Conservation (phyloP, 192 early-diverging fungal species). For the Backusella australiensis region DNA sequence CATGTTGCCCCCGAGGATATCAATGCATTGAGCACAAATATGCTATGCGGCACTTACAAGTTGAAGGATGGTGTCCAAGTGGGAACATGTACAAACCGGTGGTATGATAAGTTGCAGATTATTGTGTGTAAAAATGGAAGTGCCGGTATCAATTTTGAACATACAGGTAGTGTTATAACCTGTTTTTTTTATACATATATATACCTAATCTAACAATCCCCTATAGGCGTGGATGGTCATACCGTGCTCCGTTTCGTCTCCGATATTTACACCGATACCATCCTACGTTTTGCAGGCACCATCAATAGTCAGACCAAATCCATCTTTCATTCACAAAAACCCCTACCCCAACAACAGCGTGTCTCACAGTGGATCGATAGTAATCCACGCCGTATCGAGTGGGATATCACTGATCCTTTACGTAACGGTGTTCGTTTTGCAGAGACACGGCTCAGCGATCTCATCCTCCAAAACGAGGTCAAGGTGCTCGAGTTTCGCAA, state of each 20-base stretch:
- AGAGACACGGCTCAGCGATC: conserved; percentile 42
- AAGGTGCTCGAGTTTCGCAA: conserved; percentile 59
- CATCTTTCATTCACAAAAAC: conserved; percentile 33
- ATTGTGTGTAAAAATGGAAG: conserved; percentile 76
- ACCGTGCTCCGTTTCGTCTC: conserved; percentile 46
- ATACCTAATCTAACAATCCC: not conserved
- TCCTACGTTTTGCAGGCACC: conserved; percentile 42
- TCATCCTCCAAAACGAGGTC: conserved; percentile 54
- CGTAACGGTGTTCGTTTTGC: conserved; percentile 41
- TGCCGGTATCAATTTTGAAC: conserved; percentile 88
- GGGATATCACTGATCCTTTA: conserved; percentile 35
- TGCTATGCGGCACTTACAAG: conserved; percentile 46
- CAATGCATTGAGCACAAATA: conserved; percentile 40
- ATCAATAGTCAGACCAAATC: conserved; percentile 43
- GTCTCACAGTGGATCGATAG: conserved; percentile 14
- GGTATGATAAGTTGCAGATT: conserved; percentile 81
- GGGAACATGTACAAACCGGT: conserved; percentile 67
- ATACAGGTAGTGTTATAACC: conserved; percentile 45
- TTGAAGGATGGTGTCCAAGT: conserved; percentile 39
- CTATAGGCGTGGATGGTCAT: conserved; percentile 45
- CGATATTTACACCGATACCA: conserved; percentile 49
- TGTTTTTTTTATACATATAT: not conserved
- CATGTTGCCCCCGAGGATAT: conserved; percentile 45
- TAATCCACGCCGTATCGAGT: conserved; percentile 42
- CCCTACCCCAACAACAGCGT: not conserved